Base-by-base conservation (phyloP, 352 stramenopile genomes). In the Phytophthora pseudosyringae region DNA sequence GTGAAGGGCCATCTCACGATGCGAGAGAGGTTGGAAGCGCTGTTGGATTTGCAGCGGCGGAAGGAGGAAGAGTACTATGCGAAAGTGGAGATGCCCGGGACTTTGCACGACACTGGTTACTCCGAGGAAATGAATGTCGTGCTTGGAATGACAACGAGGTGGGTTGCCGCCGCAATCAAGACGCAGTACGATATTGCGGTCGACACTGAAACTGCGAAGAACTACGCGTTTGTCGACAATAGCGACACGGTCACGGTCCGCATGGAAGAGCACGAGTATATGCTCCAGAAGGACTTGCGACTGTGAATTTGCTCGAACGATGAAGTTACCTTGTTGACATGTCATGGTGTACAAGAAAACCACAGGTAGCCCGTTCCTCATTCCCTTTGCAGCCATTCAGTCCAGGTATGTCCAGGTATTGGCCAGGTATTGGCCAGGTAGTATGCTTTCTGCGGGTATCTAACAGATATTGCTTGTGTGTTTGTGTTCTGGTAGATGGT, bases 271-370 rank as follows among this genome's bases (percentile, higher is more conserved):
- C 2, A 49, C 13, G 48, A 67, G 39, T 65, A 58, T 13, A 12
- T 67, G 4, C 10, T 59, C 1, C 3, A 55, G n/a, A 67, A 59
- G 33, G 41, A 47, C 7, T 25, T 67, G 48, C 15, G 59, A 67
- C 35, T 67, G 48, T 26, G 41, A 59, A 18, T 67, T 67, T 13
- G 10, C 39, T 1, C 18, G 29, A 32, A 67, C 59, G 1, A 67
- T 67, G 33, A 54, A 67, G 40, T 41, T 67, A 29, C 32, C 59
- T 6, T 59, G 48, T 39, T 12, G 59, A n/a, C 41, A 60, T 25
- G 49, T 32, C 3, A 60, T 60, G 48, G 5, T 21, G 29, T 59
- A 45, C 41, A 51, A 11, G 47, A 51, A 47, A 29, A 13, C 21
- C 3, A 31, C 16, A 5, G 50, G 50, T 0, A 54, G 12, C 16